A percentile compares a stretch with the other conserved stretches of the same genome.
Conservation (phyloP, 208 protist genomes). For the Hexamita inflata region DNA sequence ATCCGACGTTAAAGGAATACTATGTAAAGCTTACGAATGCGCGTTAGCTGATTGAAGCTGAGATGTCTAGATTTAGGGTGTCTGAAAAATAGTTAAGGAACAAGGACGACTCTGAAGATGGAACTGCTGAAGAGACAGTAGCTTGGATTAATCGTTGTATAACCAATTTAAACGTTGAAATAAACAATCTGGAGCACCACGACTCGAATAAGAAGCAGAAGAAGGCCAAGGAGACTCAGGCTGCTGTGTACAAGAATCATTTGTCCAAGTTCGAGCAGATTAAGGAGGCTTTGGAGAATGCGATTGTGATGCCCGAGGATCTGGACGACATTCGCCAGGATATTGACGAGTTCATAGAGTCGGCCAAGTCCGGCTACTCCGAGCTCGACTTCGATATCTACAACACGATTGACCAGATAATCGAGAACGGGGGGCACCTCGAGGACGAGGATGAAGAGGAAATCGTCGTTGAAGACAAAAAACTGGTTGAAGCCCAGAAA, state of each 20-base stretch:
- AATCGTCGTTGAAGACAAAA: too few relatives aligned
- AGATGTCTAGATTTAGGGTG: background rate
- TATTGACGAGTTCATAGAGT: background rate
- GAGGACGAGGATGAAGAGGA: background rate
- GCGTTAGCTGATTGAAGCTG: background rate
- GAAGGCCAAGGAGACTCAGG: background rate
- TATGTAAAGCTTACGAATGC: background rate
- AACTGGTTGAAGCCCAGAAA: too few relatives aligned
- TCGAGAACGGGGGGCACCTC: background rate
- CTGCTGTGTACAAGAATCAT: background rate
- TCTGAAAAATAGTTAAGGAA: background rate
- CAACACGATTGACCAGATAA: background rate
- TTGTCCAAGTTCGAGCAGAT: background rate
- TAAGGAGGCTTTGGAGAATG: background rate
- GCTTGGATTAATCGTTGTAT: background rate
- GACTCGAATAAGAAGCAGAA: background rate
- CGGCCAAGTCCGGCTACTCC: background rate
- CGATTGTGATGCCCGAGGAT: background rate
- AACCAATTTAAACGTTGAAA: background rate
- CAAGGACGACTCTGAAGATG: background rate
- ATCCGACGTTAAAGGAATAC: background rate
- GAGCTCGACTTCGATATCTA: background rate
- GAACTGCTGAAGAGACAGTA: background rate
- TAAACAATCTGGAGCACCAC: background rate
- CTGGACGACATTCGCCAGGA: background rate